phyloP scores from a whole-genome alignment of 805 yeast genomes.

The Myxozyma neotropica region DNA sequence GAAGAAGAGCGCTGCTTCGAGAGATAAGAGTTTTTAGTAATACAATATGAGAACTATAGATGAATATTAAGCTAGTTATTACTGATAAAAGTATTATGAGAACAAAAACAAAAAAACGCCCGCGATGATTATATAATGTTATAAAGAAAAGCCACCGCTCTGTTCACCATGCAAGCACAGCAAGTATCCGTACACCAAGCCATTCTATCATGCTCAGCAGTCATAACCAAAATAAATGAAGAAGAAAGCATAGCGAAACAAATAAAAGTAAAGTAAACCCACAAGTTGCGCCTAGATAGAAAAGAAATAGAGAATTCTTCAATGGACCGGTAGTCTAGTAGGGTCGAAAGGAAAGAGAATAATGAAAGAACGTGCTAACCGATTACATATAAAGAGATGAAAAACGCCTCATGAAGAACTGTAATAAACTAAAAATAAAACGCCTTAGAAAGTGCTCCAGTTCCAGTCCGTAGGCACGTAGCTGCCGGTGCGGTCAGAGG shows the following conservation, averaged over 20 bases:
- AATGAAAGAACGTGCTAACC: too few species aligned
- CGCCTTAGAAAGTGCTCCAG: conserved; percentile 37
- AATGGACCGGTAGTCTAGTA: too few species aligned
- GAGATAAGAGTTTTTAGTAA: too few species aligned
- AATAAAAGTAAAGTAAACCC: too few species aligned
- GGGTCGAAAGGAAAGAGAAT: too few species aligned
- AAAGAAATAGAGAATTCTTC: neutral
- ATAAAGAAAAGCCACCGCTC: neutral
- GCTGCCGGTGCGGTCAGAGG: conserved; percentile 28
- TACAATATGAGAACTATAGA: neutral
- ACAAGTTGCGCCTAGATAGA: neutral
- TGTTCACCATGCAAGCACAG: neutral
- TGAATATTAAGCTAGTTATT: neutral
- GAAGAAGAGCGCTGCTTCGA: too few species aligned
- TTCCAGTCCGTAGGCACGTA: conserved; percentile 39
- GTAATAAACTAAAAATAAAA: neutral
- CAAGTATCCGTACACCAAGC: conserved; percentile 5
- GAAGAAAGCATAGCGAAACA: neutral
- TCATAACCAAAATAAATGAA: neutral
- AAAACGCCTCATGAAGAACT: neutral
- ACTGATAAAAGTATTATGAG: neutral
- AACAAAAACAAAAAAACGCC: neutral
- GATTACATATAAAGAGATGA: neutral
- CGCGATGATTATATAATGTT: neutral
- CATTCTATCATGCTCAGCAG: neutral